Evolutionary conservation across 225 moss, liverwort and hornwort genomes (phyloP).

Genomic region (Marchantia paleacea): DNA sequence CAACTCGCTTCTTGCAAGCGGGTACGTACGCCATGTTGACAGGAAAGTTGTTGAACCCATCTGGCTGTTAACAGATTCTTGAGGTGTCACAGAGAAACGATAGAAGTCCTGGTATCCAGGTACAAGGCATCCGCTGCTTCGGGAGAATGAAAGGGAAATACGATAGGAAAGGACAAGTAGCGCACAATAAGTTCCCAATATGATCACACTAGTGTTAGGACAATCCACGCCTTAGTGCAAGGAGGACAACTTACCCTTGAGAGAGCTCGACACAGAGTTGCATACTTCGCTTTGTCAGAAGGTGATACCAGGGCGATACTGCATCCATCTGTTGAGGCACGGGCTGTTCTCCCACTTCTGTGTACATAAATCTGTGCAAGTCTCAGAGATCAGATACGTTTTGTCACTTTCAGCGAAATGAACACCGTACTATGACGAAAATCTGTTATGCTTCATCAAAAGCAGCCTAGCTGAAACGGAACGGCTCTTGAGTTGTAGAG

Average conservation of each 20-base stretch:
- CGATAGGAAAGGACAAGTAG: too few relatives aligned
- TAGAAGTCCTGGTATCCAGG: too few relatives aligned
- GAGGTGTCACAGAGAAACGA: neutral
- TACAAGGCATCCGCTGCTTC: neutral
- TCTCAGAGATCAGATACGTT: conserved; percentile 17
- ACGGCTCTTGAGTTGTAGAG: neutral
- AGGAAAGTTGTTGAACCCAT: conserved; percentile 77
- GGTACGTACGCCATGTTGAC: conserved; percentile 76
- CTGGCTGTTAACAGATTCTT: conserved; percentile 42
- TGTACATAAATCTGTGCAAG: conserved; percentile 83
- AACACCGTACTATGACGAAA: neutral
- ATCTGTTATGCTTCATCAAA: neutral
- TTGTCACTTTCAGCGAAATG: too few relatives aligned
- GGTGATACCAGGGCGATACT: conserved; percentile 93
- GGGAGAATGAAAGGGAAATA: too few relatives aligned
- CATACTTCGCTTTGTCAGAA: conserved; percentile 77
- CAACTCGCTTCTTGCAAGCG: conserved; percentile 73
- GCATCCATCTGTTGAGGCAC: conserved; percentile 87
- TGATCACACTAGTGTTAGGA: too few relatives aligned
- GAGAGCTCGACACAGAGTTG: conserved; percentile 71
- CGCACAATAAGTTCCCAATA: too few relatives aligned
- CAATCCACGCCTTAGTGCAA: neutral
- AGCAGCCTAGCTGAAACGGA: neutral
- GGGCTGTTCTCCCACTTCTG: conserved; percentile 96
- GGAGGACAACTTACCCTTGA: conserved; percentile 53